A percentile compares a stretch with the other conserved stretches of the same genome.
These are phyloP conservation scores for Entonaema liquescens DNA, from an alignment of 495 filamentous ascomycete species.

Conservation along the genomic window DNA sequence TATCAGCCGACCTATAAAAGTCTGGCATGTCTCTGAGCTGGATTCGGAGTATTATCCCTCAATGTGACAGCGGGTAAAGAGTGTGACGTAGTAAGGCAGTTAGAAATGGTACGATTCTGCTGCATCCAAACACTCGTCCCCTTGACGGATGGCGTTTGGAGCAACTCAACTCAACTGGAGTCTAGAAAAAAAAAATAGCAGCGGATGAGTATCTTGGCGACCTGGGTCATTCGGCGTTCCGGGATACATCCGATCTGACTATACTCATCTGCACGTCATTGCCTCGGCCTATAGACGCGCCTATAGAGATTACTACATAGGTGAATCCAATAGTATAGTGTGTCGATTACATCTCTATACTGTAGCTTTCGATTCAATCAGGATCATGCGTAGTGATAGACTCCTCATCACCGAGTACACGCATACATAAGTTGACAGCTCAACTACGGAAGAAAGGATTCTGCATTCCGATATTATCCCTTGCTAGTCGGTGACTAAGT, in stretches of 20 bases:
- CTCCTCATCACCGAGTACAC: not conserved
- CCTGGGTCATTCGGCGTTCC: slow-evolving; percentile 33
- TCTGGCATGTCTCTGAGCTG: slow-evolving; percentile 25
- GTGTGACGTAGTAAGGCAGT: slow-evolving; percentile 32
- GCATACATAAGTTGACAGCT: slow-evolving; percentile 5
- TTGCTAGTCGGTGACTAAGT: slow-evolving; percentile 25
- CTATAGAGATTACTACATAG: slow-evolving; percentile 35
- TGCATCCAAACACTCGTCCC: slow-evolving; percentile 18
- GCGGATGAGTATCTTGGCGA: slow-evolving; percentile 28
- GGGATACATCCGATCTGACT: slow-evolving; percentile 43
- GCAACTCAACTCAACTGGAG: slow-evolving; percentile 22
- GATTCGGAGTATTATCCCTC: slow-evolving; percentile 30
- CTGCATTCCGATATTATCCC: slow-evolving; percentile 20
- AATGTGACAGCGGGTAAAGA: slow-evolving; percentile 24
- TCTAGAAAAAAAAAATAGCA: slow-evolving; percentile 10
- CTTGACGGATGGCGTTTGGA: slow-evolving; percentile 18
- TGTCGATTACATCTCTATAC: slow-evolving; percentile 20
- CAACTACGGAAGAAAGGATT: slow-evolving; percentile 12
- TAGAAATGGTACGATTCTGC: slow-evolving; percentile 36
- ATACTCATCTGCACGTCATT: slow-evolving; percentile 40
- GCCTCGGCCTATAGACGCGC: slow-evolving; percentile 27
- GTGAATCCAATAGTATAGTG: slow-evolving; percentile 17
- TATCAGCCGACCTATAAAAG: slow-evolving; percentile 33
- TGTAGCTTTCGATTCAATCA: slow-evolving; percentile 21
- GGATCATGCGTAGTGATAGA: slow-evolving; percentile 5